Evolutionary conservation across 2,329 filamentous ascomycete genomes (phyloP).

Genomic region (Phialocephala subalpina): DNA sequence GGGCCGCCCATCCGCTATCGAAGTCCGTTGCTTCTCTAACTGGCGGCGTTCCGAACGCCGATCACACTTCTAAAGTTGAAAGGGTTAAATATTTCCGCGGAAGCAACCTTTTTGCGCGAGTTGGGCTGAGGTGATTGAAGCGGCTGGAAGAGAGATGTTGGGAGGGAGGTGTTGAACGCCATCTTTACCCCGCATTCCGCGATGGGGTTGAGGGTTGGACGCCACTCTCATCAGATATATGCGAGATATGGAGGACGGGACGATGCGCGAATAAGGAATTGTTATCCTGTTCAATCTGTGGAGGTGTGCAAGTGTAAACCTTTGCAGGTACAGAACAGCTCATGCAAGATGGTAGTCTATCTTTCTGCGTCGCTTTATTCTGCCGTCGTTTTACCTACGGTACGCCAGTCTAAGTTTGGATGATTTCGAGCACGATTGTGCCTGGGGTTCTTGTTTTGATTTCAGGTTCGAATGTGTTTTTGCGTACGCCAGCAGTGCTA

Average conservation of each 20-base stretch:
- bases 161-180: conserved; percentile 5
- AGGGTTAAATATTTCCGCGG: conserved; percentile 23
- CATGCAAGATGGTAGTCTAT: background rate
- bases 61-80: background rate
- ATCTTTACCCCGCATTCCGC: conserved; percentile 23
- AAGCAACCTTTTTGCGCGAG: conserved; percentile 22
- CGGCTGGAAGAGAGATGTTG: background rate
- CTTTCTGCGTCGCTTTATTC: background rate
- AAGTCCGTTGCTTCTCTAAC: background rate
- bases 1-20: background rate
- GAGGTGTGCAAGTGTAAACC: background rate
- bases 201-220: background rate
- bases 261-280: background rate
- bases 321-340: background rate
- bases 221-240: conserved; percentile 5
- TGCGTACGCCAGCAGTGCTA: no score
- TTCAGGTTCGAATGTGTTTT: no score
- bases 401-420: no score
- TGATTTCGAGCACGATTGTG: no score
- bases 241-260: background rate
- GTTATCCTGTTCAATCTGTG: background rate
- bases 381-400: no score
- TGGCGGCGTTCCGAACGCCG: background rate
- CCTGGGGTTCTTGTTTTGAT: no score
- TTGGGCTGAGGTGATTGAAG: background rate